A percentile compares a stretch with the other conserved stretches of the same genome.
Conservation (phyloP, 805 yeast genomes). For the Suhomyces xylopsoci region DNA sequence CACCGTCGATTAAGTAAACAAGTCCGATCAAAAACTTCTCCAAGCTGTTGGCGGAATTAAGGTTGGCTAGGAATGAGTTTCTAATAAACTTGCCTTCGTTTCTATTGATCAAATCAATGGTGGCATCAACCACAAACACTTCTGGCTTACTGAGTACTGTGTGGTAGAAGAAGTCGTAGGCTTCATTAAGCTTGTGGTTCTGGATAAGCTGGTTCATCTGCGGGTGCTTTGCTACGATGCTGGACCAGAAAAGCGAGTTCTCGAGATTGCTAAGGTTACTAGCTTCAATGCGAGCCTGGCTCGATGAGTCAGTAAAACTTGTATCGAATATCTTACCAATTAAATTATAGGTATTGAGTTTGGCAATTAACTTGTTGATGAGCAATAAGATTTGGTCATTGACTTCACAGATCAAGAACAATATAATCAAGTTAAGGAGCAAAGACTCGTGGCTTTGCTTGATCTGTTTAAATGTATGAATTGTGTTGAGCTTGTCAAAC, state of each 20-base stretch:
- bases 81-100: constrained; percentile 42
- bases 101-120: constrained; percentile 26
- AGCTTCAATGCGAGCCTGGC: constrained; percentile 14
- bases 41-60: constrained; percentile 13
- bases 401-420: constrained; percentile 33
- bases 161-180: constrained; percentile 26
- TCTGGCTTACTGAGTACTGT: constrained; percentile 16
- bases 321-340: constrained; percentile 25
- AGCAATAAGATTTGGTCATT: constrained; percentile 24
- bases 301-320: constrained; percentile 15
- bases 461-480: constrained; percentile 27
- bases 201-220: constrained; percentile 17
- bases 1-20: constrained; percentile 28
- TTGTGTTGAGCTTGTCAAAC: constrained; percentile 22
- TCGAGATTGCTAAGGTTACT: constrained; percentile 15
- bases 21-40: constrained; percentile 34
- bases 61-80: constrained; percentile 27
- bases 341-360: constrained; percentile 24
- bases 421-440: constrained; percentile 25
- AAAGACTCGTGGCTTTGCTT: constrained; percentile 26
- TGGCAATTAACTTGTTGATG: constrained; percentile 20
- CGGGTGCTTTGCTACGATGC: constrained; percentile 19
- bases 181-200: constrained; percentile 17
- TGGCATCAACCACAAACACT: constrained; percentile 36
- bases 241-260: constrained; percentile 31